These are phyloP conservation scores for Ogataea nakhonphanomensis DNA, from an alignment of 805 yeast genomes.

Conservation along the genomic window DNA sequence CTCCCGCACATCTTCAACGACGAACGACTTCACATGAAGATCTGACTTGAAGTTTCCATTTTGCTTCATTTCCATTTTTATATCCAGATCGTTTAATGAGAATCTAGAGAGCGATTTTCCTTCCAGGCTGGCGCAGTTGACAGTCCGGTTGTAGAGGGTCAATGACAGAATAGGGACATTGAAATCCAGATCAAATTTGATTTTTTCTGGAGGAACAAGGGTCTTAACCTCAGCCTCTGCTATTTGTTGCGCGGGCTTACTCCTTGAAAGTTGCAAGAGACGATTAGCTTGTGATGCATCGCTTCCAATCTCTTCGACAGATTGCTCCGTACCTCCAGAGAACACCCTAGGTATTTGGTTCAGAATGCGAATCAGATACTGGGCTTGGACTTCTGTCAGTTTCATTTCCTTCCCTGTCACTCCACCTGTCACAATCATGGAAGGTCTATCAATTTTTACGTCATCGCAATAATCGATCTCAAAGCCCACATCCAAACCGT, in stretches of 20 bases:
- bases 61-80: slow-evolving; percentile 48
- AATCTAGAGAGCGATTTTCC: slow-evolving; percentile 50
- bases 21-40: slow-evolving; percentile 65
- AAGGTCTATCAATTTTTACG: slow-evolving; percentile 39
- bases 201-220: slow-evolving; percentile 29
- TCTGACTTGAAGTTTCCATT: slow-evolving; percentile 58
- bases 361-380: slow-evolving; percentile 51
- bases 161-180: slow-evolving; percentile 61
- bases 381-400: slow-evolving; percentile 71
- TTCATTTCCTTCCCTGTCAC: slow-evolving; percentile 61
- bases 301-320: slow-evolving; percentile 50
- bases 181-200: slow-evolving; percentile 46
- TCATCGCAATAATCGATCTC: slow-evolving; percentile 53
- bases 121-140: slow-evolving; percentile 32
- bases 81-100: slow-evolving; percentile 55
- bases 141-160: slow-evolving; percentile 55
- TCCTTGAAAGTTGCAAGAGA: slow-evolving; percentile 30
- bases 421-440: slow-evolving; percentile 49
- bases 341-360: slow-evolving; percentile 56
- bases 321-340: slow-evolving; percentile 38
- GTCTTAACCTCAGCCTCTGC: not conserved
- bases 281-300: slow-evolving; percentile 67
- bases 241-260: slow-evolving; percentile 2
- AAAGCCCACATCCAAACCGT: slow-evolving; percentile 59
- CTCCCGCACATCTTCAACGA: slow-evolving; percentile 69